phyloP scores from a whole-genome alignment of 305 asterid species.

The Fraxinus ornus region DNA sequence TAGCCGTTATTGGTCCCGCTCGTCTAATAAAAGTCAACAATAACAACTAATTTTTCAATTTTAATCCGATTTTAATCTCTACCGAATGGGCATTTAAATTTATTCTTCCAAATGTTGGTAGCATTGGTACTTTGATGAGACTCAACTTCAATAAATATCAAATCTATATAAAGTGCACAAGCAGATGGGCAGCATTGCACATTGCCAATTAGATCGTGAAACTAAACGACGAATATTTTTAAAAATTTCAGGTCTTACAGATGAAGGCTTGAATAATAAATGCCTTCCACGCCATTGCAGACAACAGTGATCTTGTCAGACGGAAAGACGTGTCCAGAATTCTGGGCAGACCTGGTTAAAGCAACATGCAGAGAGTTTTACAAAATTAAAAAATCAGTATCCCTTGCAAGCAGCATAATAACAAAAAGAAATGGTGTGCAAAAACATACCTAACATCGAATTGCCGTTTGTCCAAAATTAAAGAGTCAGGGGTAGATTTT shows the following conservation, averaged over 20 bases:
- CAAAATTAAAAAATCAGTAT: neutral
- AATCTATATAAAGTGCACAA: neutral
- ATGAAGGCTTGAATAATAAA: conserved; percentile 71
- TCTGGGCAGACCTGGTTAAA: conserved; percentile 49
- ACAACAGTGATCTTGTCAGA: conserved; percentile 68
- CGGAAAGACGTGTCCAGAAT: conserved; percentile 35
- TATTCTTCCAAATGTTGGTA: neutral
- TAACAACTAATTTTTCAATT: too few species aligned
- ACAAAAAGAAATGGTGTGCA: conserved; percentile 9
- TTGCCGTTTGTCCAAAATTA: conserved; percentile 35
- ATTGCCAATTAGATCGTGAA: neutral
- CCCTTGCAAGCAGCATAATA: conserved; percentile 15
- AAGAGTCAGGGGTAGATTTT: conserved; percentile 34
- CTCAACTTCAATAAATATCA: neutral
- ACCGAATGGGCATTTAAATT: neutral
- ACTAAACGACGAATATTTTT: neutral
- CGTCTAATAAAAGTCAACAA: too few species aligned
- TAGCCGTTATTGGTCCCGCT: too few species aligned
- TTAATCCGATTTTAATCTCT: too few species aligned
- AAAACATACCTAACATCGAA: conserved; percentile 47
- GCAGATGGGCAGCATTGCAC: neutral
- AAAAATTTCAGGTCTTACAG: conserved; percentile 48
- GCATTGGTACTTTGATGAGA: neutral
- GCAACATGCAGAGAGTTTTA: neutral
- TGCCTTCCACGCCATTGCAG: conserved; percentile 77